A percentile compares a stretch with the other conserved stretches of the same genome.
Conservation (phyloP, 106 monocot species). For the Xerophyta viscosa region DNA sequence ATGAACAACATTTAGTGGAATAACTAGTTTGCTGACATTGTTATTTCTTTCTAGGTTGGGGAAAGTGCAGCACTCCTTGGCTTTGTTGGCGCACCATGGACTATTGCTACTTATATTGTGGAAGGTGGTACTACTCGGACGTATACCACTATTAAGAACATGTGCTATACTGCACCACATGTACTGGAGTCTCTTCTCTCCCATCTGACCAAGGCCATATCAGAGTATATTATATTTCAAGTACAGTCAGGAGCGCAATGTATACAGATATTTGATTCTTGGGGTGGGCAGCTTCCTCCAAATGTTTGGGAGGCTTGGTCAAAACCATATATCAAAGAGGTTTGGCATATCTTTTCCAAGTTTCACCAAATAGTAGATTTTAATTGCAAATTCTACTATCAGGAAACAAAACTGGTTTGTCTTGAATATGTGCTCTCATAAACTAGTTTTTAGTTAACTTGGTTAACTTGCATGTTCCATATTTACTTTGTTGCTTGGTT, state of each 20-base stretch:
- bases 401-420: neutral
- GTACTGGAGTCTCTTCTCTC: conserved; percentile 62
- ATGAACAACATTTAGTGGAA: conserved; percentile 1
- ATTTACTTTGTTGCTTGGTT: no score
- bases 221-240: conserved; percentile 87
- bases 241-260: conserved; percentile 90
- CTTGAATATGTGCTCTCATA: no score
- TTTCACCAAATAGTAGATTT: no score
- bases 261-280: conserved; percentile 95
- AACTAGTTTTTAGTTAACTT: no score
- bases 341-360: conserved; percentile 5
- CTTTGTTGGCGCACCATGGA: conserved; percentile 99
- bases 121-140: conserved; percentile 93
- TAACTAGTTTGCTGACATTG: neutral
- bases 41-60: conserved; percentile 51
- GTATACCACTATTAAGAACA: conserved; percentile 73
- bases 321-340: conserved; percentile 89
- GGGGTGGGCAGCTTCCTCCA: conserved; percentile 93
- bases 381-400: neutral
- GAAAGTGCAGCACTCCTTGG: conserved; percentile 76
- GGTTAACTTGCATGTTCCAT: no score
- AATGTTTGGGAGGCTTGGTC: conserved; percentile 96
- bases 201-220: conserved; percentile 72
- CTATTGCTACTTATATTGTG: conserved; percentile 91
- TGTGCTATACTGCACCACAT: conserved; percentile 81